Base-by-base conservation (phyloP, 768 basidiomycete species). In the Neoboletus subvelutipes region DNA sequence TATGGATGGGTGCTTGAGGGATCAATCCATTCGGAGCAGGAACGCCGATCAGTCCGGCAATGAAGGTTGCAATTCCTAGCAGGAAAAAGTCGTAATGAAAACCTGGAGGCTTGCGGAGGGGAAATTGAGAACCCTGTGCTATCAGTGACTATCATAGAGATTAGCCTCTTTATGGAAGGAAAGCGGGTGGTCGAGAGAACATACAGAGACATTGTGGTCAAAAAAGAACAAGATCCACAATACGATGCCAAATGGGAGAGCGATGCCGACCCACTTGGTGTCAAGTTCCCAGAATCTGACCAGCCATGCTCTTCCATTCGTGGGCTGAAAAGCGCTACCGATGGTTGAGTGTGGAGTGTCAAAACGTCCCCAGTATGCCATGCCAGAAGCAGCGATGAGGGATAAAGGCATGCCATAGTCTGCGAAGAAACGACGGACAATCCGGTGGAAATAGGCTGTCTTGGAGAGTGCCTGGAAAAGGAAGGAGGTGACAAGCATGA, bases 181-280 rank as follows among this genome's bases (percentile, higher is more conserved):
- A 42, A 37, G 2, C 10, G 5, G 34, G 46, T 12, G 33, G 31
- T 54, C 11, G 10, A 15, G 54, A 28, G 20, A 28, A 46, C 48
- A 74, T 69, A 92, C 91, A 46, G 92, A 94, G 52, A 94, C 91
- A 63, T 95, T 95, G 62, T 94, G 91, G 61, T 98, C 94, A 63
- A 97, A 97, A 77, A 94, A 94, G 75, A 98, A 96, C 43, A 97
- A 75, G 24, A 96, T 82, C 84, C 91, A 97, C 6, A 98, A 77
- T 22, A 94, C 77, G 41, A 94, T 71, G 3, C 94, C 95, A 64
- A 97, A 97, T 0, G 94, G 94, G 42, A 94, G 76, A 0, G 94
- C 91, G 29, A 92, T 86, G 12, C 87, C 91, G 4, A 95, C 87
- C 90, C 92, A 97, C 73, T 91, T 92, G 0, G 81, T 86, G 20